Base-by-base conservation (phyloP, 2,329 filamentous ascomycete species). In the Trichophaea hybrida region DNA sequence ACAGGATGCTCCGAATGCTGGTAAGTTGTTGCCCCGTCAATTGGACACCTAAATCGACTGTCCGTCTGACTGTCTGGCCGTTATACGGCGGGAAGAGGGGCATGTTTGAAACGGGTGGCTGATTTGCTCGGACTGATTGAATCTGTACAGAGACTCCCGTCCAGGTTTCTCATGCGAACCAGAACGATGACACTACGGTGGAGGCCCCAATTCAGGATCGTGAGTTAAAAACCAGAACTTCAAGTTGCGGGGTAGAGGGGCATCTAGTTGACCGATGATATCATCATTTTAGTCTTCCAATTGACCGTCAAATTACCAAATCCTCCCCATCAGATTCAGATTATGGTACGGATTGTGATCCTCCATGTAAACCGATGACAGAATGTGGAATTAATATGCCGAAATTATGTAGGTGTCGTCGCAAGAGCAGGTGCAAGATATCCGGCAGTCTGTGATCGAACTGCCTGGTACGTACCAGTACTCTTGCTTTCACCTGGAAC, bases 401-500 rank as follows among this genome's bases (percentile, higher is more conserved):
- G 8, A 54, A 59, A 58, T 48, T 32, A 64, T 62, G 35, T 69
- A 93, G 86, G 86, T 94, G 59, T 91, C 88, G 46, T 84, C 84
- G 66, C 86, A 95, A 77, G 94, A 98, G 75, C 91, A 96, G 73
- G 85, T 97, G 63, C 93, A 97, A 74, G 93, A 98, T 77, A 84
- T 98, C 68, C 87, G 93, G 67, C 93, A 97, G 74, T 91, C 90
- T 64, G 86, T 98, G 71, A 89, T 96, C 74, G 93, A 98, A 74
- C 80, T 89, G 54, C 93, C 93, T 4, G 80, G 85, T 61, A 94
- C 91, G 55, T 93, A 96, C 75, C 89, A 94, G 74, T 96, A 96
- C 76, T 94, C 93, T 57, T 98, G 93, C 78, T 98, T 98, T 77
- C 93, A 98, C 75, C 83, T 98, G 69, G 90, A 97, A 75, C 84